These are phyloP conservation scores for Climacium dendroides DNA, from an alignment of 225 moss, liverwort and hornwort genomes.

Conservation along the genomic window DNA sequence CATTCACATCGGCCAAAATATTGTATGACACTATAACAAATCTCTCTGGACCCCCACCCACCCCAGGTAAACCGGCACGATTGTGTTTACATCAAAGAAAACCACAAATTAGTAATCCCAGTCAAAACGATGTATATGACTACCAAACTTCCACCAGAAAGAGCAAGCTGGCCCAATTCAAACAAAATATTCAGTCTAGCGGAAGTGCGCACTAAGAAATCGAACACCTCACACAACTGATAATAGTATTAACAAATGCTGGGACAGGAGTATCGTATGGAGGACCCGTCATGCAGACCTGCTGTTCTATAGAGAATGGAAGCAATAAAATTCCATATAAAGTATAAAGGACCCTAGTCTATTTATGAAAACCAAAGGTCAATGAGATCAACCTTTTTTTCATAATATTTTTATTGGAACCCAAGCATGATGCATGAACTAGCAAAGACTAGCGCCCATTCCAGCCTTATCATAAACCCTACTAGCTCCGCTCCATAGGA, in stretches of 20 bases:
- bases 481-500: not conserved
- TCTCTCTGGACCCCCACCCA: slow-evolving; percentile 38
- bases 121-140: not conserved
- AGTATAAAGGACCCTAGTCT: not conserved
- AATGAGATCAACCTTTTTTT: not conserved
- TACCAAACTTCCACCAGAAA: not conserved
- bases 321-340: not conserved
- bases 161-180: not conserved
- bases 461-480: not conserved
- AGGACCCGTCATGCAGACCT: not conserved
- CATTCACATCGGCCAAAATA: slow-evolving; percentile 82
- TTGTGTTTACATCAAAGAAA: not conserved
- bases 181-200: not conserved
- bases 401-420: not conserved
- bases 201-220: not conserved
- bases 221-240: not conserved
- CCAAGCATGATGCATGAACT: not conserved
- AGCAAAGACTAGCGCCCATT: not conserved
- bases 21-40: slow-evolving; percentile 84
- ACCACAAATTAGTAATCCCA: not conserved
- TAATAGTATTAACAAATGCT: not conserved
- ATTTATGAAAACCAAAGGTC: not conserved
- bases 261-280: not conserved
- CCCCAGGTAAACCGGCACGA: not conserved
- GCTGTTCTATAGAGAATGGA: not conserved